Base-by-base conservation (phyloP, 441 rosid species). In the Pelargonium citronellum region DNA sequence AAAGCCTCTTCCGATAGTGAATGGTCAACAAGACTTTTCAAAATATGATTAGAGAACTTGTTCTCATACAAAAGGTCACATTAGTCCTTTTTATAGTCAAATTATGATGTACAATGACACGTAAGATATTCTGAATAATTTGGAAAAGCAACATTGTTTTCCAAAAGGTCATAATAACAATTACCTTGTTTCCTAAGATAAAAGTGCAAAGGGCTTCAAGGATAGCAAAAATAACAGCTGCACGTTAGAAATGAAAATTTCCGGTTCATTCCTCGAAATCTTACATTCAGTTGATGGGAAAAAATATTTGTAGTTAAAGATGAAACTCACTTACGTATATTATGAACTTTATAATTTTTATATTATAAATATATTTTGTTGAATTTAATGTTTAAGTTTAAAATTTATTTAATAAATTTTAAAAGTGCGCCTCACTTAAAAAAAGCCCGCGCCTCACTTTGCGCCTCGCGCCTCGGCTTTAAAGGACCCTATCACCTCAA, bases 11-110 rank as follows among this genome's bases (percentile, higher is more conserved):
- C 34, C 9, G 17, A 39, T 51, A 73, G 15, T 58, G 39, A 57
- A 47, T 27, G 68, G 55, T 53, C 30, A 16, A 30, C 12, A 11
- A 34, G 57, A 62, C 17, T 12, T 5, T 37, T n/a, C 39, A 11
- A 12, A 61, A 22, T 57, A 6, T 61, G 39, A 11, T n/a, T 61
- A 10, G 39, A 22, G 64, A 11, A 61, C 37, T 61, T 37, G 41
- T 15, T 19, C 63, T 66, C 17, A 46, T 9, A 57, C 9, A 11
- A 57, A 69, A 19, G 27, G 60, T 69, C 68, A 47, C 47, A n/a
- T 51, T 51, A 5, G 19, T 51, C 17, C 34, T n/a, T 30, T 24
- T 2, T 5, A 16, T 5, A 20, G 60, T 67, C 24, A 71, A 24
- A 43, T 22, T 24, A 2, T 10, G 10, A 61, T 27, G 13, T 1